Evolutionary conservation across 441 rosid genomes (phyloP).

Genomic region (Corymbia citriodora): DNA sequence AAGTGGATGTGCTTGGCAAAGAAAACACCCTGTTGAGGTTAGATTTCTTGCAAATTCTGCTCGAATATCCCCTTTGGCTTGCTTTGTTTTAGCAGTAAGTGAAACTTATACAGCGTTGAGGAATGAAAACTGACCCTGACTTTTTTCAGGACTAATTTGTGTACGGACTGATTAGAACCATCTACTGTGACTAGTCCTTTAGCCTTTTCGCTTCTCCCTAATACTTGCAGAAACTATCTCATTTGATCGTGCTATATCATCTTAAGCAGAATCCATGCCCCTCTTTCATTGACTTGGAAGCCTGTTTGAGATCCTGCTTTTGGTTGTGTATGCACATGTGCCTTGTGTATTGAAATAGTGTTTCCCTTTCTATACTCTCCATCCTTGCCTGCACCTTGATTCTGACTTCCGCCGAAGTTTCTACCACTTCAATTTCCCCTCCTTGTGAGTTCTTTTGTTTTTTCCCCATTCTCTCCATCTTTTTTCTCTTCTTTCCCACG

Average conservation of each 20-base stretch:
- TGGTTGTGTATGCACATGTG: background rate
- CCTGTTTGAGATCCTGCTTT: background rate
- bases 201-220: background rate
- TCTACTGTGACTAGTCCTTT: background rate
- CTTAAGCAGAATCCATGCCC: background rate
- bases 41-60: background rate
- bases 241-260: background rate
- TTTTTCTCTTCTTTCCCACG: background rate
- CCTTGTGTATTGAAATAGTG: background rate
- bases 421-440: background rate
- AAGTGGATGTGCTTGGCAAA: conserved; percentile 42
- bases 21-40: conserved; percentile 70
- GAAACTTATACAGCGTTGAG: background rate
- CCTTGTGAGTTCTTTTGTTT: background rate
- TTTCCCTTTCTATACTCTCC: background rate
- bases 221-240: background rate
- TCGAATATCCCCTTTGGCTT: background rate
- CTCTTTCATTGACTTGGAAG: background rate
- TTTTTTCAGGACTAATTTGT: background rate
- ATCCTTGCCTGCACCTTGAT: background rate
- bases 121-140: background rate
- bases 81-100: background rate
- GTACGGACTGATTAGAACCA: background rate
- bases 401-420: background rate
- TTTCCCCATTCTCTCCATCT: background rate